Evolutionary conservation across 768 basidiomycete genomes (phyloP).

Genomic region (Glaciozyma antarctica): DNA sequence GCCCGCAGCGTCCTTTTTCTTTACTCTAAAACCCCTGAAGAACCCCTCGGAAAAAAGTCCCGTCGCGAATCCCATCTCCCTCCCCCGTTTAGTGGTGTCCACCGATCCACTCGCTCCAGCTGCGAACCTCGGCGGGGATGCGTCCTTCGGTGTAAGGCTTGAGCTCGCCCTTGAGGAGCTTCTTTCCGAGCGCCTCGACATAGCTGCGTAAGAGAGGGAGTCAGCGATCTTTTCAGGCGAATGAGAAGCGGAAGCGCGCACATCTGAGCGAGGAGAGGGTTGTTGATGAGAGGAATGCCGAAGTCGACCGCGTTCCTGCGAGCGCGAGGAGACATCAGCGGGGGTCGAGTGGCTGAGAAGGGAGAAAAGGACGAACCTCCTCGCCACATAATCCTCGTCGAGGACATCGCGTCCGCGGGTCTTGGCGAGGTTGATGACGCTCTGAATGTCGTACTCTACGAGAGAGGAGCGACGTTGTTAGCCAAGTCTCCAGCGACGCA

Average conservation of each 20-base stretch:
- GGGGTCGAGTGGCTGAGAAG: constrained; percentile 1
- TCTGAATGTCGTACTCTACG: constrained; percentile 86
- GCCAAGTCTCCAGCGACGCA: background rate
- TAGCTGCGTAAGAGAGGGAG: constrained; percentile 55
- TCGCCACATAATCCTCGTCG: constrained; percentile 94
- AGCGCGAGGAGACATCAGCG: constrained; percentile 7
- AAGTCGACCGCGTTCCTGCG: constrained; percentile 88
- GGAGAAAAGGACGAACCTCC: constrained; percentile 43
- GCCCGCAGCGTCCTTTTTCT: no score
- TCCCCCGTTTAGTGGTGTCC: constrained; percentile 13
- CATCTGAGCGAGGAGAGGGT: constrained; percentile 74
- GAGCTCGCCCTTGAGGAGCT: constrained; percentile 70
- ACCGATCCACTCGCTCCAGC: constrained; percentile 76
- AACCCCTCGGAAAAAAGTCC: no score
- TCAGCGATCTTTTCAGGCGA: constrained; percentile 59
- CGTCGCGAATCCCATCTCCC: no score
- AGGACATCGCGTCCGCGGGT: constrained; percentile 61
- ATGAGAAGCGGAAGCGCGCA: background rate
- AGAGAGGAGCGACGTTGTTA: constrained; percentile 36
- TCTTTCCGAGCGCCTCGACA: constrained; percentile 74
- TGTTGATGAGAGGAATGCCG: constrained; percentile 81
- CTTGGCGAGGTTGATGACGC: constrained; percentile 84
- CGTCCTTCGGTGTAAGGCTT: constrained; percentile 71
- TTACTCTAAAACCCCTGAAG: no score
- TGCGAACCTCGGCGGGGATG: constrained; percentile 77